Conservation (phyloP, 2,329 filamentous ascomycete genomes). For the Pyrenochaeta sp. region DNA sequence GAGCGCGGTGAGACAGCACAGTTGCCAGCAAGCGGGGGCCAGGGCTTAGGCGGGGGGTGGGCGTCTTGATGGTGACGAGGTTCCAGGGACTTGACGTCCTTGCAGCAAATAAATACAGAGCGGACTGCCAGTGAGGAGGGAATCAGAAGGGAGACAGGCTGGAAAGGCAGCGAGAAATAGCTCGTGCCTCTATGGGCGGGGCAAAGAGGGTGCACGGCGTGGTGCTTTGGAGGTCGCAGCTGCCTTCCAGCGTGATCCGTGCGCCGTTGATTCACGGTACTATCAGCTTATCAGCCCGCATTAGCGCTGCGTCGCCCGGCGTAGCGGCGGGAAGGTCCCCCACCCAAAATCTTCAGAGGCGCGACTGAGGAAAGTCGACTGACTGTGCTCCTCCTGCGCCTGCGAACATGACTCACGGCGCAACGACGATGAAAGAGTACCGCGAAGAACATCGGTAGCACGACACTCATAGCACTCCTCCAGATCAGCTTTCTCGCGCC, state of each 20-base stretch:
- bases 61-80: conserved; percentile 3
- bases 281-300: conserved; percentile 34
- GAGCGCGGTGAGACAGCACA: conserved; percentile 4
- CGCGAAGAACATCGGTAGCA: conserved; percentile 24
- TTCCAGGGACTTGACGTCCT: too few relatives aligned
- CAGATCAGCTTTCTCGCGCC: background rate
- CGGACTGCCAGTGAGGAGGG: background rate
- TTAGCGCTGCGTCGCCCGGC: conserved; percentile 15
- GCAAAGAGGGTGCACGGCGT: conserved; percentile 11
- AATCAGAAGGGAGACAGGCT: background rate
- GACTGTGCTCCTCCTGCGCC: conserved; percentile 2
- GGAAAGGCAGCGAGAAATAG: background rate
- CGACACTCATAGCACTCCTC: conserved; percentile 1
- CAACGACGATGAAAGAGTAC: conserved; percentile 26
- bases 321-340: conserved; percentile 22
- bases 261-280: conserved; percentile 20
- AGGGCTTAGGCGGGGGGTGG: conserved; percentile 6
- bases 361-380: conserved; percentile 23
- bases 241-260: conserved; percentile 21
- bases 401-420: conserved; percentile 31
- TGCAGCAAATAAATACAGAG: conserved; percentile 1
- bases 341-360: conserved; percentile 30
- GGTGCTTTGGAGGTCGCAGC: conserved; percentile 15
- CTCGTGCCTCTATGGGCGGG: conserved; percentile 6
- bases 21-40: conserved; percentile 17